Base-by-base conservation (phyloP, 371 early-diverging fungal genomes). In the Mucor velutinosus region DNA sequence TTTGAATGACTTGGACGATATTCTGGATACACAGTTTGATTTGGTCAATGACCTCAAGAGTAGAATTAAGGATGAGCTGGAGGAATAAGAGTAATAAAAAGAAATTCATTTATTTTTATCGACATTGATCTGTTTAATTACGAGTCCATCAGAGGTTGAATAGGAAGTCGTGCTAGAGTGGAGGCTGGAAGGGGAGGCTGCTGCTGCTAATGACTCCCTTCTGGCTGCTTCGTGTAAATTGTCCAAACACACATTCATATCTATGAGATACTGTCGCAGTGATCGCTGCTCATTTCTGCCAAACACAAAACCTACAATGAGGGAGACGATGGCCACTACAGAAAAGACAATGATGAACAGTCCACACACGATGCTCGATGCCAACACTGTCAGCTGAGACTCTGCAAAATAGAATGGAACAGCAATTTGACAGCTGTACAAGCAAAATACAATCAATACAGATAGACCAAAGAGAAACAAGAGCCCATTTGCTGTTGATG, bases 1-100 rank as follows among this genome's bases (percentile, higher is more conserved):
- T 57, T 47, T 90, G 51, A 80, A 79, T 41, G 85, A 87, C 58
- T 66, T 90, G 59, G 85, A 87, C n/a, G 85, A 84, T 57, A 29
- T 76, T 60, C 17, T 70, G 64, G 72, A 73, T 78, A 23, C 73
- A 73, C 51, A 75, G 71, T 62, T 37, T 49, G 73, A 64, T 43
- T 69, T 76, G 27, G 67, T 67, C 7, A 72, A 67, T 60, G 72
- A 25, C 21, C 15, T 66, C 5, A 49, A 15, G 29, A 12, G 29
- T 14, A 37, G 51, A 30, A 49, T 66, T 14, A 19, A 49, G 27
- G 62, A 62, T 14, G 63, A 53, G 53, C 37, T 33, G 37, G 17
- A 53, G 21, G 30, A 55, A 30, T 33, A 32, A 51, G 21, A 11
- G 15, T 51, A 49, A 53, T 29, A 21, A 53, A 53, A 6, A 11